These are phyloP conservation scores for Flaveria trinervia DNA, from an alignment of 129 eudicot species.

Conservation along the genomic window DNA sequence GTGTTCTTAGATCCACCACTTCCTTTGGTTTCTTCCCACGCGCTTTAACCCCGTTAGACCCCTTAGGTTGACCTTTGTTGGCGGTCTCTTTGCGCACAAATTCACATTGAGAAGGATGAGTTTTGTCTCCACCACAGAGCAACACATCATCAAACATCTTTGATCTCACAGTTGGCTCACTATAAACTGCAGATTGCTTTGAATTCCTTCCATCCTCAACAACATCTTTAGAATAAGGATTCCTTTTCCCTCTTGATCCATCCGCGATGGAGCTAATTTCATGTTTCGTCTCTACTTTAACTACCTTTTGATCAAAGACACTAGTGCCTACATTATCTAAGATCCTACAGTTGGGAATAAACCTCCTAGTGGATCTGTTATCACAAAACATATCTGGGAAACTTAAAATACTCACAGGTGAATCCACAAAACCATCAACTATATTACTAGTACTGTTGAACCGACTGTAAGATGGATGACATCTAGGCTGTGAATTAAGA, in stretches of 20 bases:
- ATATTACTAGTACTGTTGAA: constrained; percentile 38
- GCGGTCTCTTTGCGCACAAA: constrained; percentile 36
- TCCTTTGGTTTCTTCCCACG: constrained; percentile 60
- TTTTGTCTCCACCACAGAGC: constrained; percentile 46
- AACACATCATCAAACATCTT: constrained; percentile 65
- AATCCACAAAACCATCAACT: constrained; percentile 55
- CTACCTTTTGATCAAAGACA: constrained; percentile 18
- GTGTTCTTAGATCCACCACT: constrained; percentile 66
- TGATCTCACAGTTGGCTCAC: constrained; percentile 57
- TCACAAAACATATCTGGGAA: constrained; percentile 55
- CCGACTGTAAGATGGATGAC: constrained; percentile 42
- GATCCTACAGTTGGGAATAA: constrained; percentile 41
- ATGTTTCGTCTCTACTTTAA: constrained; percentile 37
- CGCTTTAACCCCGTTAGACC: constrained; percentile 41
- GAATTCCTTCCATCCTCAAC: constrained; percentile 47
- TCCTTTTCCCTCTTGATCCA: constrained; percentile 53
- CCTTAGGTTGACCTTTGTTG: constrained; percentile 25
- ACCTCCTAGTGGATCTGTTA: constrained; percentile 44
- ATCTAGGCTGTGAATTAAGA: constrained; percentile 35
- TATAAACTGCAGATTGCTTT: constrained; percentile 59
- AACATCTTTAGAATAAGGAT: constrained; percentile 37
- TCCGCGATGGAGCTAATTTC: constrained; percentile 17
- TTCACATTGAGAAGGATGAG: constrained; percentile 46
- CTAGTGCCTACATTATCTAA: constrained; percentile 22
- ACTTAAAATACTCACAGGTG: constrained; percentile 71